phyloP scores from a whole-genome alignment of 2,329 filamentous ascomycete genomes.

The Akanthomyces uredinophilus region DNA sequence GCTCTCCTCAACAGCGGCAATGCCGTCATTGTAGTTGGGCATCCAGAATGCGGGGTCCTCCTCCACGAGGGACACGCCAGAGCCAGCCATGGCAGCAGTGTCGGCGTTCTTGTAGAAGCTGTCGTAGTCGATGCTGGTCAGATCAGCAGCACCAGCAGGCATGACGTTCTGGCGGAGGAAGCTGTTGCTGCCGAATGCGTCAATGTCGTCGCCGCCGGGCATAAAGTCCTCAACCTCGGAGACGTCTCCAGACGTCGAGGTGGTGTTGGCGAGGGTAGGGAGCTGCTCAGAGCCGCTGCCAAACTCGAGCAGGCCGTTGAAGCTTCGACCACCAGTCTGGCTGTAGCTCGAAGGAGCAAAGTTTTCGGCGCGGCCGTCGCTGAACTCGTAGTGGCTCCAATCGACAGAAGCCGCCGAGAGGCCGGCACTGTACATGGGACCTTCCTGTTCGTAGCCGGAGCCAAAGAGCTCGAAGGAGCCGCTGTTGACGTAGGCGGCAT shows the following conservation, averaged over 20 bases:
- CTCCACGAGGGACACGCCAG: constrained; percentile 46
- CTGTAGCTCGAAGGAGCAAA: constrained; percentile 52
- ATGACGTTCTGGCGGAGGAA: constrained; percentile 43
- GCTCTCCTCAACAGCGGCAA: constrained; percentile 32
- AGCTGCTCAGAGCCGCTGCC: constrained; percentile 49
- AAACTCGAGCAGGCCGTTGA: constrained; percentile 48
- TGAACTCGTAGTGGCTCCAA: constrained; percentile 43
- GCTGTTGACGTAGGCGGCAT: constrained; percentile 42
- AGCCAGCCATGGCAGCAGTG: constrained; percentile 35
- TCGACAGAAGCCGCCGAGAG: constrained; percentile 49
- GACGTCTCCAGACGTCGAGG: constrained; percentile 61
- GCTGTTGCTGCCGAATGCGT: constrained; percentile 42
- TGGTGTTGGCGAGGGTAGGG: constrained; percentile 49
- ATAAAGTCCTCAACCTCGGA: constrained; percentile 61
- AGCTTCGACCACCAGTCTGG: constrained; percentile 46
- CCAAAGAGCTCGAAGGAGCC: constrained; percentile 49
- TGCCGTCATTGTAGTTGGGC: constrained; percentile 37
- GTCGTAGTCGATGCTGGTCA: constrained; percentile 50
- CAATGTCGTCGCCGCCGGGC: constrained; percentile 42
- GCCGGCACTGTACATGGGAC: constrained; percentile 57
- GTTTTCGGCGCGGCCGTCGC: constrained; percentile 39
- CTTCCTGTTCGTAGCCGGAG: constrained; percentile 46
- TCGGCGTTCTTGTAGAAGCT: constrained; percentile 49
- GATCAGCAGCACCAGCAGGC: constrained; percentile 33
- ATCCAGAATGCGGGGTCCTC: constrained; percentile 48